These are phyloP conservation scores for Fusarium metavorans DNA, from an alignment of 2,329 filamentous ascomycete species.

Conservation along the genomic window DNA sequence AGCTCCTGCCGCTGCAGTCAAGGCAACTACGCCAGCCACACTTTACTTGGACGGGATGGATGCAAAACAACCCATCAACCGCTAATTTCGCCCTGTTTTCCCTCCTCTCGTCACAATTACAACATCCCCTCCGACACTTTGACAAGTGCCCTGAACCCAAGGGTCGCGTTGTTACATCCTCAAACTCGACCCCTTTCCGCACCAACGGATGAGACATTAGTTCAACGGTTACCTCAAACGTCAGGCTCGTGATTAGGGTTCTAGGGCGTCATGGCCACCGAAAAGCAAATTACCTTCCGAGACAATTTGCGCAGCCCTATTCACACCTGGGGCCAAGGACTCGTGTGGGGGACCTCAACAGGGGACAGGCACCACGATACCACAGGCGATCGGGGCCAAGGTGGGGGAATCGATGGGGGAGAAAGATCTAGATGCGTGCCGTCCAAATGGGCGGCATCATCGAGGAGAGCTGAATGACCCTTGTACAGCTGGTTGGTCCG, in stretches of 20 bases:
- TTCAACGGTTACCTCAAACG: constrained; percentile 1
- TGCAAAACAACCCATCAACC: constrained; percentile 5
- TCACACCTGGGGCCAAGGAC: constrained; percentile 1
- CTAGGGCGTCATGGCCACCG: not conserved
- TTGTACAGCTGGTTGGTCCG: constrained; percentile 1
- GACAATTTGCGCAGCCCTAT: constrained; percentile 21
- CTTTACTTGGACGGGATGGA: not conserved
- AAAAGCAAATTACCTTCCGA: constrained; percentile 33
- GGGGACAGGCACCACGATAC: not conserved
- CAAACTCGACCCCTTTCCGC: not conserved
- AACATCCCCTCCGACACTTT: not conserved
- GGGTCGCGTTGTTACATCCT: not conserved
- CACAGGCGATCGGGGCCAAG: not conserved
- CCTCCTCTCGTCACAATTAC: constrained; percentile 21
- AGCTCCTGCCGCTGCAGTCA: constrained; percentile 3
- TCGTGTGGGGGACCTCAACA: constrained; percentile 3
- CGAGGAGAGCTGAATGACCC: not conserved
- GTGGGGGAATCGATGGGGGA: constrained; percentile 1
- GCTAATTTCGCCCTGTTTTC: not conserved
- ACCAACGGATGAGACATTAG: not conserved
- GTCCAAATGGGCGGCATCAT: not conserved
- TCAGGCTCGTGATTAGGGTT: not conserved
- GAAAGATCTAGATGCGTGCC: constrained; percentile 8
- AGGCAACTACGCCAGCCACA: constrained; percentile 17
- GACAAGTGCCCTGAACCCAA: not conserved